These are phyloP conservation scores for Periglandula ipomoeae DNA, from an alignment of 2,329 filamentous ascomycete species.

Conservation along the genomic window DNA sequence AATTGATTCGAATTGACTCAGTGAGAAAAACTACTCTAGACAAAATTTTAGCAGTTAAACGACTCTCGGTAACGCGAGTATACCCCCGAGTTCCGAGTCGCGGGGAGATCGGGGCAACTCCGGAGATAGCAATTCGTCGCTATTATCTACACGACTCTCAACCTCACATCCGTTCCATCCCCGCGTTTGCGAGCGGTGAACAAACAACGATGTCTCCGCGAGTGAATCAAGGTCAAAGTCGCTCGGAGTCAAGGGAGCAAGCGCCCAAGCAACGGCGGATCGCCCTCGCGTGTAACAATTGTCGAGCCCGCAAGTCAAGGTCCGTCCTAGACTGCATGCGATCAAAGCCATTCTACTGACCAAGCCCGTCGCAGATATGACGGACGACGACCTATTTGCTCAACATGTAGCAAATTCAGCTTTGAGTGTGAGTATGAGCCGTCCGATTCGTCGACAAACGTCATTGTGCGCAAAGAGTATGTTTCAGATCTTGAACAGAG, in stretches of 20 bases:
- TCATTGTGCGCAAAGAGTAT: slow-evolving; percentile 10
- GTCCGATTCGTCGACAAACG: slow-evolving; percentile 11
- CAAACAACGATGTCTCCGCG: not conserved
- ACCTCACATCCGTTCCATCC: not conserved
- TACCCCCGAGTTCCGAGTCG: too few relatives aligned
- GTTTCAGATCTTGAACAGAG: slow-evolving; percentile 11
- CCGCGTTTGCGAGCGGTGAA: not conserved
- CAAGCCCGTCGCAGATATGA: too few relatives aligned
- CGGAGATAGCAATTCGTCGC: not conserved
- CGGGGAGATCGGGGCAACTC: not conserved
- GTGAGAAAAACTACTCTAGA: too few relatives aligned
- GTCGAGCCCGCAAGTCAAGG: slow-evolving; percentile 16
- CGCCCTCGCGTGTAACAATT: slow-evolving; percentile 8
- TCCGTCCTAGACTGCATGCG: slow-evolving; percentile 8
- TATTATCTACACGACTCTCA: too few relatives aligned
- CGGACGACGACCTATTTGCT: slow-evolving; percentile 13
- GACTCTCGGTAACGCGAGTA: too few relatives aligned
- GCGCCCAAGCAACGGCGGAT: not conserved
- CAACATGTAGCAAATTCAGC: slow-evolving; percentile 11
- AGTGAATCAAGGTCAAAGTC: not conserved
- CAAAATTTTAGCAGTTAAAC: too few relatives aligned
- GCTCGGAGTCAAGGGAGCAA: not conserved
- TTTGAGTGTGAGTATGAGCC: slow-evolving; percentile 15
- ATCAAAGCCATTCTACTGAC: too few relatives aligned
- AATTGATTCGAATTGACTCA: too few relatives aligned